Percentiles rank a stretch among this genome's conserved stretches.
Conservation (phyloP, 495 filamentous ascomycete species). For the Saxophila tyrrhenica region DNA sequence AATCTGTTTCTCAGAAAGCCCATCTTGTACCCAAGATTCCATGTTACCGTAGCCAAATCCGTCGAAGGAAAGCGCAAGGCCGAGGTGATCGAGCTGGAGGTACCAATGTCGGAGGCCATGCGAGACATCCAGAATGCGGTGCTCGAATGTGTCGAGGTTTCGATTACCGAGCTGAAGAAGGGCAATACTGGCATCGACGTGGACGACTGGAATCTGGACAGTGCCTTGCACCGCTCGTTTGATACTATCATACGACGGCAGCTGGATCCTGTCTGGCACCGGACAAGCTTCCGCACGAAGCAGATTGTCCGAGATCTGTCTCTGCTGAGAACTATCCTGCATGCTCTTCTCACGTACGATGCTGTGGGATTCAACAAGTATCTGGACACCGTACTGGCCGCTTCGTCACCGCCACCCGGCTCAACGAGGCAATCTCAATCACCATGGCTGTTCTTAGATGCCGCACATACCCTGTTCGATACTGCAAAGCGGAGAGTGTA, state of each 20-base stretch:
- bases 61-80: constrained; percentile 86
- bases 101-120: constrained; percentile 96
- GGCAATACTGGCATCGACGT: constrained; percentile 80
- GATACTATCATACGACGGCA: constrained; percentile 81
- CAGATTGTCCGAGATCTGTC: constrained; percentile 86
- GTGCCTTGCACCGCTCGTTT: constrained; percentile 84
- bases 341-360: constrained; percentile 75
- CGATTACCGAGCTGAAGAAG: constrained; percentile 84
- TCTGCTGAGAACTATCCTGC: constrained; percentile 74
- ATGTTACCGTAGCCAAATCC: constrained; percentile 75
- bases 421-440: constrained; percentile 80
- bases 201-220: constrained; percentile 96
- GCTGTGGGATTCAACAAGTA: constrained; percentile 86
- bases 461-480: constrained; percentile 86
- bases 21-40: constrained; percentile 90
- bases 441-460: constrained; percentile 93
- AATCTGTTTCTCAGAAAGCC: constrained; percentile 85
- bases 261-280: constrained; percentile 92
- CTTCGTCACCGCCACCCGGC: constrained; percentile 78
- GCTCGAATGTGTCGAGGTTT: constrained; percentile 91
- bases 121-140: constrained; percentile 84
- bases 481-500: constrained; percentile 88
- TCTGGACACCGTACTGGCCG: constrained; percentile 85
- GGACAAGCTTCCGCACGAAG: constrained; percentile 86
- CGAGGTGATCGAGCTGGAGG: constrained; percentile 91